Percentiles rank a stretch among this genome's conserved stretches.
These are phyloP conservation scores for Sugiyamaella smithiae DNA, from an alignment of 805 yeast species.

Conservation along the genomic window DNA sequence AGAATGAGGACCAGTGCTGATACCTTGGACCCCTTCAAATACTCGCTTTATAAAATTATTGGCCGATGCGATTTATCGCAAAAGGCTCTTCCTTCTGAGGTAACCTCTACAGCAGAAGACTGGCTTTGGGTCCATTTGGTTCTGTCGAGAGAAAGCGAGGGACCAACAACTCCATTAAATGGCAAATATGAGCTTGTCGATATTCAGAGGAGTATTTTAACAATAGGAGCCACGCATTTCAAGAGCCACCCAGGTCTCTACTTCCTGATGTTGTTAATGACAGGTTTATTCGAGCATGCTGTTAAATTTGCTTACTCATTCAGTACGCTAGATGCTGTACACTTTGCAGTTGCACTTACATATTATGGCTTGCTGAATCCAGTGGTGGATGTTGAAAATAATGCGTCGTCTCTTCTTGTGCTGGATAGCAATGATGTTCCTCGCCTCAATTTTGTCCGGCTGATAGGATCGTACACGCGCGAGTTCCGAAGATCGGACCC, in stretches of 20 bases:
- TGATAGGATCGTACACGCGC: conserved; percentile 77
- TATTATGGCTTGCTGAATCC: conserved; percentile 67
- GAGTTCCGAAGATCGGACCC: conserved; percentile 85
- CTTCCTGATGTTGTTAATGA: conserved; percentile 66
- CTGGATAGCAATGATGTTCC: conserved; percentile 36
- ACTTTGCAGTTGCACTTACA: conserved; percentile 76
- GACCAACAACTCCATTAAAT: conserved; percentile 47
- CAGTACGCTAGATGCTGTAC: conserved; percentile 84
- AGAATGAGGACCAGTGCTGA: conserved; percentile 64
- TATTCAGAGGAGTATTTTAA: conserved; percentile 66
- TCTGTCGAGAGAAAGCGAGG: conserved; percentile 60
- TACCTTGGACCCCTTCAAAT: conserved; percentile 83
- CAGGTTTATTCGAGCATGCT: conserved; percentile 81
- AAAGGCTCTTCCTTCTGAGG: conserved; percentile 64
- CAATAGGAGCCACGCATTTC: conserved; percentile 72
- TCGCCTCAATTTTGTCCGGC: conserved; percentile 50
- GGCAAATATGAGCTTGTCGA: conserved; percentile 73
- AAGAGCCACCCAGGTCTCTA: conserved; percentile 67
- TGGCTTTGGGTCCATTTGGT: conserved; percentile 95
- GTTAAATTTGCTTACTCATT: conserved; percentile 58
- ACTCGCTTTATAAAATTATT: conserved; percentile 83
- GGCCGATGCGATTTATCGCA: conserved; percentile 83
- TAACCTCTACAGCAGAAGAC: conserved; percentile 81
- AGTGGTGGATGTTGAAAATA: conserved; percentile 32
- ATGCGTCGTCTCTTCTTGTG: conserved; percentile 37